These are phyloP conservation scores for Secale cereale DNA, from an alignment of 176 grass and related monocot genomes.

Conservation along the genomic window DNA sequence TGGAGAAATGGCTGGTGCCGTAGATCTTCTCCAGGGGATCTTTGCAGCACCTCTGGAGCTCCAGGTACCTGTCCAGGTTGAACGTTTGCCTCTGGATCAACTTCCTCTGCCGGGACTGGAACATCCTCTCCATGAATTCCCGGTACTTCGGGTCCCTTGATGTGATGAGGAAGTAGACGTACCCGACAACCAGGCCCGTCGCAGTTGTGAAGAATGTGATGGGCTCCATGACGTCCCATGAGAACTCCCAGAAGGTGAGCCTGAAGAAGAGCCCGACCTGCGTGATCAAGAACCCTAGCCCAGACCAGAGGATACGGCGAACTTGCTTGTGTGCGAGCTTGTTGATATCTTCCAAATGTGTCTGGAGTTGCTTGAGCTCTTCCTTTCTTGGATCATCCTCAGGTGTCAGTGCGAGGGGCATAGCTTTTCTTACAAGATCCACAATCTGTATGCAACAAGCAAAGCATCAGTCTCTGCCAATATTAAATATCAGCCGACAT, in stretches of 20 bases:
- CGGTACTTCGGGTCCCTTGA: conserved; percentile 89
- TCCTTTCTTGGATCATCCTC: conserved; percentile 81
- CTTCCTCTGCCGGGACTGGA: conserved; percentile 70
- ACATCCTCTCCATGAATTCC: conserved; percentile 93
- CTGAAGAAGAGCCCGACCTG: conserved; percentile 89
- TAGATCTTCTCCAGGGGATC: conserved; percentile 58
- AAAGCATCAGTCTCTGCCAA: neutral
- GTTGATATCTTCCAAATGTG: conserved; percentile 77
- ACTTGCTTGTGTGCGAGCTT: conserved; percentile 90
- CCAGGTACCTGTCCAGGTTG: conserved; percentile 69
- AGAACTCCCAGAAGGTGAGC: conserved; percentile 99
- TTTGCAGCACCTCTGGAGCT: conserved; percentile 82
- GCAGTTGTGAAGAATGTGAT: conserved; percentile 91
- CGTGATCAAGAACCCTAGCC: conserved; percentile 65
- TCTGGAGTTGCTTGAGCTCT: conserved; percentile 71
- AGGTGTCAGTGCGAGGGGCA: conserved; percentile 63
- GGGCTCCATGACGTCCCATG: conserved; percentile 99
- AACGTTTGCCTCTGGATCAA: conserved; percentile 71
- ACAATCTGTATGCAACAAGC: conserved; percentile 52
- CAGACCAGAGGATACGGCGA: conserved; percentile 78
- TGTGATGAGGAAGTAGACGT: conserved; percentile 90
- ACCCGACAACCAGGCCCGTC: conserved; percentile 68
- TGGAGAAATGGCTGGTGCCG: conserved; percentile 19
- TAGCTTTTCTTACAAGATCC: conserved; percentile 78
- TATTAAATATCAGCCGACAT: no score